Percentiles rank a stretch among this genome's conserved stretches.
Conservation (phyloP, 1,284 basidiomycete species). For the Tetrapyrgos nigripes region DNA sequence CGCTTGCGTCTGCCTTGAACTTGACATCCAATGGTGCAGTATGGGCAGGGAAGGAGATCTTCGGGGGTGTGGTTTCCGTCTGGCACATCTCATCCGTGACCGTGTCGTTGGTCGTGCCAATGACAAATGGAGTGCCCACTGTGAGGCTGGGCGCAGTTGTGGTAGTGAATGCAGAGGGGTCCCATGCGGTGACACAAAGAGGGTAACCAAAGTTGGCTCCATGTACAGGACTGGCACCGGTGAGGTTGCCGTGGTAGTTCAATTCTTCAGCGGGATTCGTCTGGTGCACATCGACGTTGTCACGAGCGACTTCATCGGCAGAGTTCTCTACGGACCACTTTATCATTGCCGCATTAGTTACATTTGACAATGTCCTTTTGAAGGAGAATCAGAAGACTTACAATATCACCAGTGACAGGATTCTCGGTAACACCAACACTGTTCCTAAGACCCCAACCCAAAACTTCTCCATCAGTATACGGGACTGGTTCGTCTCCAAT, state of each 20-base stretch:
- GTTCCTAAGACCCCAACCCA: conserved; percentile 1
- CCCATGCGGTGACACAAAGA: not conserved
- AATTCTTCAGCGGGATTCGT: conserved; percentile 5
- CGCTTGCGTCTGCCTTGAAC: not conserved
- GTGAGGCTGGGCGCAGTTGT: not conserved
- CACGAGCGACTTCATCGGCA: not conserved
- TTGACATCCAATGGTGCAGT: conserved; percentile 4
- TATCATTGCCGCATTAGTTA: not conserved
- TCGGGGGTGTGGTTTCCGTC: not conserved
- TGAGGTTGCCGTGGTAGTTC: not conserved
- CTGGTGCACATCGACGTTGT: conserved; percentile 2
- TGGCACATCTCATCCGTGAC: not conserved
- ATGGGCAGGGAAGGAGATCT: not conserved
- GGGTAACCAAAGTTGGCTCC: conserved; percentile 8
- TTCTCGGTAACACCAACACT: conserved; percentile 1
- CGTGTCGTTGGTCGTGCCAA: not conserved
- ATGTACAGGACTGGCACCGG: not conserved
- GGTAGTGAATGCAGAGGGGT: not conserved
- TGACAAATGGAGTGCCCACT: not conserved
- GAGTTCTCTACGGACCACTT: conserved; percentile 6
- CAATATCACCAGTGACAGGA: not conserved
- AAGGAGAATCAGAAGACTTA: not conserved
- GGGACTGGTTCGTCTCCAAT: not conserved
- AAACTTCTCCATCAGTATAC: not conserved
- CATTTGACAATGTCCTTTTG: not conserved